Base-by-base conservation (phyloP, 116 monocot genomes). In the Trichopus zeylanicus region DNA sequence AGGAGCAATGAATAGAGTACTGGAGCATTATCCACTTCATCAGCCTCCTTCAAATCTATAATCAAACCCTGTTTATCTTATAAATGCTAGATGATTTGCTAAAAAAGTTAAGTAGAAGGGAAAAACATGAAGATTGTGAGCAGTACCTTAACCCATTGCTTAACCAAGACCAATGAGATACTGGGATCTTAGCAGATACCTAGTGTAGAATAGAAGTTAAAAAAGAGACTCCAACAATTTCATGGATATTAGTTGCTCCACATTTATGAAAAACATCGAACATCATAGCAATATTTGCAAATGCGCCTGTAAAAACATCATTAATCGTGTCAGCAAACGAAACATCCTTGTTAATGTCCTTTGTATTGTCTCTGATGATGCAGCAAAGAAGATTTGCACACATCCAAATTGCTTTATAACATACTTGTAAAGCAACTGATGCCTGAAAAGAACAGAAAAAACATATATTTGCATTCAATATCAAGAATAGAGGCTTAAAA, bases 221-320 rank as follows among this genome's bases (percentile, higher is more conserved):
- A 51, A 83, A 56, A 68, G 56, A 71, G 35, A 65, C 51, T 12
- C 57, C 55, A 62, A 59, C 24, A 74, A 75, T 57, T 52, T 78
- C 60, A 52, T 47, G 38, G 18, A 62, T 46, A 46, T 63, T 68
- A 12, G 32, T 27, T 23, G 67, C 57, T 37, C 55, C 29, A 32
- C 70, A 70, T 67, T 69, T 77, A 35, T 74, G 64, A 10, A 83
- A 59, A 63, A 62, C 21, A 57, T 70, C 66, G 49, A n/a, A n/a
- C n/a, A n/a, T n/a, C n/a, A n/a, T n/a, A n/a, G n/a, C n/a, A n/a
- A n/a, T n/a, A n/a, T n/a, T 78, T 56, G 65, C 33, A 48, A 60
- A 70, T 66, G 69, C 62, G 52, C 70, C 55, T 20, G n/a, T 48
- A 51, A 71, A 53, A 57, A 60, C 61, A 63, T 57, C 74, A 53